Conservation (phyloP, 805 yeast genomes). For the Brettanomyces sp. region DNA sequence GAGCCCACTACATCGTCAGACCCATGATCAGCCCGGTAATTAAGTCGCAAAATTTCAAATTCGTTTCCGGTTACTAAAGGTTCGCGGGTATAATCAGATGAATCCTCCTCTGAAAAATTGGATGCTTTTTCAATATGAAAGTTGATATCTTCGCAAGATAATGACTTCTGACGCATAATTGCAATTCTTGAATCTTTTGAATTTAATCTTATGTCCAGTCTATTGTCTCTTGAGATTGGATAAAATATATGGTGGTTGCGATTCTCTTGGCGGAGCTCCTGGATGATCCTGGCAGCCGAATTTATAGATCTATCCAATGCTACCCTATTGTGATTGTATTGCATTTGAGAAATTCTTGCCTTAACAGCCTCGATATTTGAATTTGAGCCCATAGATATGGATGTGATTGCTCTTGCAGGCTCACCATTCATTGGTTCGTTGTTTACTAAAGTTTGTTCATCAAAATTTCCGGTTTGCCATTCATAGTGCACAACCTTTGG, state of each 20-base stretch:
- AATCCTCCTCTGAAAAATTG: background rate
- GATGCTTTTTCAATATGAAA: background rate
- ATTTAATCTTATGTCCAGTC: constrained; percentile 30
- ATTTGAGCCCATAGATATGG: background rate
- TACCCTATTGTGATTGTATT: constrained; percentile 64
- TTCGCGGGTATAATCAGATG: background rate
- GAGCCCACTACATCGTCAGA: constrained; percentile 38
- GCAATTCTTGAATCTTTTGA: constrained; percentile 46
- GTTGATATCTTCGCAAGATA: background rate
- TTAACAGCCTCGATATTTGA: constrained; percentile 4
- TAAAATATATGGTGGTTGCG: constrained; percentile 51
- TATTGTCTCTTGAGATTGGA: constrained; percentile 33
- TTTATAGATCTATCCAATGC: constrained; percentile 55
- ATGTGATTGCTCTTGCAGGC: background rate
- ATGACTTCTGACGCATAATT: constrained; percentile 32
- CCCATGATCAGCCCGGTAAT: constrained; percentile 43
- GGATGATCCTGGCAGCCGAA: constrained; percentile 40
- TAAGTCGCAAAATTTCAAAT: constrained; percentile 56
- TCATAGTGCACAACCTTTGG: constrained; percentile 16
- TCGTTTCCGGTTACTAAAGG: background rate
- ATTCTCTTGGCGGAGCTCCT: constrained; percentile 48
- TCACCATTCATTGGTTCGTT: constrained; percentile 10
- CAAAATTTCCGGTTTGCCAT: constrained; percentile 14
- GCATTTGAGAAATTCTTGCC: constrained; percentile 40
- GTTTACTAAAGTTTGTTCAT: constrained; percentile 20